phyloP scores from a whole-genome alignment of 2,329 filamentous ascomycete genomes.

The Verticillium klebahnii region DNA sequence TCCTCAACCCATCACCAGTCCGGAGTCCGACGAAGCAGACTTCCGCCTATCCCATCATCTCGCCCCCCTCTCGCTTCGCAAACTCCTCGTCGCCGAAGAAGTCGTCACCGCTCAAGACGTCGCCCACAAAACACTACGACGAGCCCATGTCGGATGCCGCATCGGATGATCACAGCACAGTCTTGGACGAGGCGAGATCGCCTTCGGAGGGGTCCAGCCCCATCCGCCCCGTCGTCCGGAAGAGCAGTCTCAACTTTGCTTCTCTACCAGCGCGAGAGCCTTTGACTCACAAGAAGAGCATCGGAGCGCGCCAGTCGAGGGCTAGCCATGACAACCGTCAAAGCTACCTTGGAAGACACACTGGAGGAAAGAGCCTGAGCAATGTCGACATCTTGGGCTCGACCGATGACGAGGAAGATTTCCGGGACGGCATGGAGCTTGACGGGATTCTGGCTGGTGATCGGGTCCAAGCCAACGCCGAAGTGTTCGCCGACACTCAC shows the following conservation, averaged over 20 bases:
- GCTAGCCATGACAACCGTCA: slow-evolving; percentile 70
- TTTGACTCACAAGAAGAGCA: slow-evolving; percentile 76
- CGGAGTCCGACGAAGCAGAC: slow-evolving; percentile 12
- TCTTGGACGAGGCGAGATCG: slow-evolving; percentile 48
- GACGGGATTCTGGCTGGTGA: slow-evolving; percentile 32
- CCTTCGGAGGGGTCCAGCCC: slow-evolving; percentile 70
- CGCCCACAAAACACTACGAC: slow-evolving; percentile 3
- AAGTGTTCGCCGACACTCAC: slow-evolving; percentile 46
- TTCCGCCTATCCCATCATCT: slow-evolving; percentile 9
- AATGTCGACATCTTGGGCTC: slow-evolving; percentile 37
- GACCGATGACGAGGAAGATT: slow-evolving; percentile 39
- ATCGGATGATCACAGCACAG: slow-evolving; percentile 15
- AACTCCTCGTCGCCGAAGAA: slow-evolving; percentile 15
- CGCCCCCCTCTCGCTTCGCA: slow-evolving; percentile 9
- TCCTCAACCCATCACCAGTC: slow-evolving; percentile 10
- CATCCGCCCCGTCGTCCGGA: slow-evolving; percentile 72
- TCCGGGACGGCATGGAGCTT: slow-evolving; percentile 50
- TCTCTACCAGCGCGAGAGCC: slow-evolving; percentile 89
- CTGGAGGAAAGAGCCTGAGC: slow-evolving; percentile 67
- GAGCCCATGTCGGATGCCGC: slow-evolving; percentile 4
- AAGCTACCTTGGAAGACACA: slow-evolving; percentile 70
- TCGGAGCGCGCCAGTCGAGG: slow-evolving; percentile 67
- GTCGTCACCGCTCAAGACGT: slow-evolving; percentile 14
- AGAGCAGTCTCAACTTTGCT: slow-evolving; percentile 93
- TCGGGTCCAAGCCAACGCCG: neutral